These are phyloP conservation scores for Rubroboletus pulcherrimus DNA, from an alignment of 768 basidiomycete species.

Conservation along the genomic window DNA sequence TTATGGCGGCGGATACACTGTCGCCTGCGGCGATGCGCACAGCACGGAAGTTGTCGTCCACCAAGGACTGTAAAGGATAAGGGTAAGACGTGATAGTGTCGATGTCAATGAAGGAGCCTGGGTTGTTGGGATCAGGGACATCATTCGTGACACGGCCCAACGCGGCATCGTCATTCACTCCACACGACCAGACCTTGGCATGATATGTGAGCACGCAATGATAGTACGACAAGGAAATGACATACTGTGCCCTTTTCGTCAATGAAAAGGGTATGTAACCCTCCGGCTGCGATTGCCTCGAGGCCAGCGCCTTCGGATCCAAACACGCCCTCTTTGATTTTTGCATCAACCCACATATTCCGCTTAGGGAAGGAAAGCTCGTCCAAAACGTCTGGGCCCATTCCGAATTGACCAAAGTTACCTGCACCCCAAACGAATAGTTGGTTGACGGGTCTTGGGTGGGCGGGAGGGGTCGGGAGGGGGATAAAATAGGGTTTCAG, in stretches of 20 bases:
- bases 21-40: constrained; percentile 83
- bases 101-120: constrained; percentile 53
- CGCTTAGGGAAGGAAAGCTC: constrained; percentile 76
- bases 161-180: constrained; percentile 86
- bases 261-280: constrained; percentile 84
- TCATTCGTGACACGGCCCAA: constrained; percentile 73
- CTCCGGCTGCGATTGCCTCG: constrained; percentile 77
- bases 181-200: constrained; percentile 75
- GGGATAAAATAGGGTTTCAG: constrained; percentile 60
- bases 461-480: constrained; percentile 55
- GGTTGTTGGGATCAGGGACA: constrained; percentile 55
- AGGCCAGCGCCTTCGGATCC: constrained; percentile 75
- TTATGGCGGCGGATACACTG: constrained; percentile 82
- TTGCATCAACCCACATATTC: constrained; percentile 72
- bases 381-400: constrained; percentile 70
- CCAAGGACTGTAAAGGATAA: constrained; percentile 62
- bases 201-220: constrained; percentile 1
- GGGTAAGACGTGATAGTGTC: constrained; percentile 53
- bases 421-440: constrained; percentile 90
- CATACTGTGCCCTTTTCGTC: constrained; percentile 89
- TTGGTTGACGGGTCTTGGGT: constrained; percentile 60
- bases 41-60: constrained; percentile 79
- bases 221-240: constrained; percentile 15
- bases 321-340: constrained; percentile 67
- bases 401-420: constrained; percentile 93